Conservation (phyloP, 176 grass and related monocot genomes). For the Oryza longistaminata region DNA sequence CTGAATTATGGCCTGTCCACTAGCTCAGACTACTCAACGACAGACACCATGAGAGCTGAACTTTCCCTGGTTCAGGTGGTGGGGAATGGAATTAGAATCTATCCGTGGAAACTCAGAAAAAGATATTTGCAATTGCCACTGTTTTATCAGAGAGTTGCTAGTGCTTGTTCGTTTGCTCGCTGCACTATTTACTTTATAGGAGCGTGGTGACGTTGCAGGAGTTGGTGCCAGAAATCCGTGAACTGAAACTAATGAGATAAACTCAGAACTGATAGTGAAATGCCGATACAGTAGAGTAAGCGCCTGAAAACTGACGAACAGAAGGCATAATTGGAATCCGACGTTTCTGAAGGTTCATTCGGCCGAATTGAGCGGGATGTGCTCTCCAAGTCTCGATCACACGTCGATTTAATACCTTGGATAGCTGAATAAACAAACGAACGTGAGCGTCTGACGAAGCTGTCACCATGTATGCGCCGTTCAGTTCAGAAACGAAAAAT, state of each 20-base stretch:
- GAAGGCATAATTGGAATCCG: constrained; percentile 24
- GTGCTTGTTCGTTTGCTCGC: neutral
- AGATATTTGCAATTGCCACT: neutral
- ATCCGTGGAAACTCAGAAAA: constrained; percentile 8
- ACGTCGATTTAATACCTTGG: constrained; percentile 15
- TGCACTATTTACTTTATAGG: neutral
- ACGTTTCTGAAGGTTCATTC: constrained; percentile 17
- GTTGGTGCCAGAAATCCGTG: constrained; percentile 29
- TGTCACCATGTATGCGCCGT: constrained; percentile 33
- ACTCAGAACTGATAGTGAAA: neutral
- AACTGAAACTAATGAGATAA: neutral
- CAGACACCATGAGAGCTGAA: constrained; percentile 45
- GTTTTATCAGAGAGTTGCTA: constrained; percentile 24
- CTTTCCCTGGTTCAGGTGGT: constrained; percentile 39
- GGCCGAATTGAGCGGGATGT: constrained; percentile 33
- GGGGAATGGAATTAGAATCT: neutral
- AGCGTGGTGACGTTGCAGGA: constrained; percentile 29
- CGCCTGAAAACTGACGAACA: constrained; percentile 21
- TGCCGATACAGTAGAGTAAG: neutral
- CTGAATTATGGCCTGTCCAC: constrained; percentile 36
- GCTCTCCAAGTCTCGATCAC: constrained; percentile 19
- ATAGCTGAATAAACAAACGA: constrained; percentile 33
- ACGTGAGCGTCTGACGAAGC: constrained; percentile 28
- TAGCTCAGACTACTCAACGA: neutral
- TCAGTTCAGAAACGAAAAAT: neutral